A percentile compares a stretch with the other conserved stretches of the same genome.
phyloP scores from a whole-genome alignment of 2,329 filamentous ascomycete species.

The Penicillium sp. region DNA sequence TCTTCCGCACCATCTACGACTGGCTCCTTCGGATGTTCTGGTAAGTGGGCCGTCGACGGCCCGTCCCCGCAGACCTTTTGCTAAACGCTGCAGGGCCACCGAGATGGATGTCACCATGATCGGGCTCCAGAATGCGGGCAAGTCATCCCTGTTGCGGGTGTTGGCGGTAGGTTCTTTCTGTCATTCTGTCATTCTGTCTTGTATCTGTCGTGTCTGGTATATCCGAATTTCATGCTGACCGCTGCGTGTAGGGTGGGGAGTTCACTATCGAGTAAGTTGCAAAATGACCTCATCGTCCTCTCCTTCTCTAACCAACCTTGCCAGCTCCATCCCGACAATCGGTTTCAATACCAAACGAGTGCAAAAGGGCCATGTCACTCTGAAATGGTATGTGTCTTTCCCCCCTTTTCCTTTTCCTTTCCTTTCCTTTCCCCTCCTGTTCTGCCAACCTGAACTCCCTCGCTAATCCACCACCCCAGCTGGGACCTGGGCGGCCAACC shows the following conservation, averaged over 20 bases:
- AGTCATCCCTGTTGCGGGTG: conserved; percentile 91
- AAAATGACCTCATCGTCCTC: neutral
- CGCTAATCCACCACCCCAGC: conserved; percentile 42
- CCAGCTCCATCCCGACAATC: conserved; percentile 94
- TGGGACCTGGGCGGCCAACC: conserved; percentile 98
- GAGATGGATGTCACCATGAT: conserved; percentile 99
- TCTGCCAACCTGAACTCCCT: neutral
- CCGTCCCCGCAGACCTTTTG: conserved; percentile 31
- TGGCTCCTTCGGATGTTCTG: conserved; percentile 98
- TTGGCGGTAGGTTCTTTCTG: conserved; percentile 72
- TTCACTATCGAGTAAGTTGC: conserved; percentile 94
- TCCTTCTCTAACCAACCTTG: conserved; percentile 7
- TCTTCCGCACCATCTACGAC: conserved; percentile 96
- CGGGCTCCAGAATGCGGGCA: conserved; percentile 95
- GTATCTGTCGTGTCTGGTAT: neutral
- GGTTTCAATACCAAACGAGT: conserved; percentile 99
- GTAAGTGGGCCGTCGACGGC: conserved; percentile 57
- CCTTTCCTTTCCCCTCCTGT: neutral
- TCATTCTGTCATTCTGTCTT: too few relatives aligned
- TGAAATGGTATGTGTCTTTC: conserved; percentile 73
- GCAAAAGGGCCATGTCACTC: conserved; percentile 94
- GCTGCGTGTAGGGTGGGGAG: conserved; percentile 74
- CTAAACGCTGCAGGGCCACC: conserved; percentile 69
- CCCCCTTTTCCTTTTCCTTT: conserved; percentile 27
- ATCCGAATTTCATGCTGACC: neutral